phyloP scores from a whole-genome alignment of 148 eudicot species.

The Cornus kousa region DNA sequence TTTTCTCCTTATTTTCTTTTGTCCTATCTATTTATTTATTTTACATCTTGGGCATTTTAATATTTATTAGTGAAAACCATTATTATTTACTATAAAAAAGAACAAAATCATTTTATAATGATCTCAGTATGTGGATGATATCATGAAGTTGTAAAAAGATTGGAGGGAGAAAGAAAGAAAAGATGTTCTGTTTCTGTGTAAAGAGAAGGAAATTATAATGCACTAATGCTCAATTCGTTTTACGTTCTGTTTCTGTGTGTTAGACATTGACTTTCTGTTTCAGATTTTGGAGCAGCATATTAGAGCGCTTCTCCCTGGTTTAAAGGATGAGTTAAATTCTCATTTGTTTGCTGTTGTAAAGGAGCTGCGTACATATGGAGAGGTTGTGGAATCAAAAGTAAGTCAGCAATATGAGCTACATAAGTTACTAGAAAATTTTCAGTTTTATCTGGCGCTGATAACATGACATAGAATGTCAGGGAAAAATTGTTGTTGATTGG shows the following conservation, averaged over 20 bases:
- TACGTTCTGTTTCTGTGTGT: background rate
- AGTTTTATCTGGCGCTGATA: background rate
- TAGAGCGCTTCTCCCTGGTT: conserved; percentile 36
- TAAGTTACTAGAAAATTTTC: background rate
- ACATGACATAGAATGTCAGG: background rate
- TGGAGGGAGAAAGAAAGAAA: background rate
- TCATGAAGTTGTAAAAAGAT: too few relatives aligned
- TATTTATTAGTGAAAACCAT: background rate
- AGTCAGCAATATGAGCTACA: conserved; percentile 2
- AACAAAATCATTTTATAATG: background rate
- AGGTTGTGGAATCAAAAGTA: conserved; percentile 42
- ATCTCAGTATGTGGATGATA: too few relatives aligned
- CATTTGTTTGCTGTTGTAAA: conserved; percentile 35
- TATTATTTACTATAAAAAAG: background rate
- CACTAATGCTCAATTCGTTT: background rate
- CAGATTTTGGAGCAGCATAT: conserved; percentile 59
- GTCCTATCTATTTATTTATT: too few relatives aligned
- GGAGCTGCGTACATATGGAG: conserved; percentile 47
- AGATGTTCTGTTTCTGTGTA: too few relatives aligned
- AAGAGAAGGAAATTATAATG: background rate
- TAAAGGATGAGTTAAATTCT: conserved; percentile 43
- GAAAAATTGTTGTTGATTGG: background rate
- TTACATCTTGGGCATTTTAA: background rate
- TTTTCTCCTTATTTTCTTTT: too few relatives aligned
- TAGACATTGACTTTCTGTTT: background rate